phyloP scores from a whole-genome alignment of 805 yeast genomes.

The Starmerella sirachaensis region DNA sequence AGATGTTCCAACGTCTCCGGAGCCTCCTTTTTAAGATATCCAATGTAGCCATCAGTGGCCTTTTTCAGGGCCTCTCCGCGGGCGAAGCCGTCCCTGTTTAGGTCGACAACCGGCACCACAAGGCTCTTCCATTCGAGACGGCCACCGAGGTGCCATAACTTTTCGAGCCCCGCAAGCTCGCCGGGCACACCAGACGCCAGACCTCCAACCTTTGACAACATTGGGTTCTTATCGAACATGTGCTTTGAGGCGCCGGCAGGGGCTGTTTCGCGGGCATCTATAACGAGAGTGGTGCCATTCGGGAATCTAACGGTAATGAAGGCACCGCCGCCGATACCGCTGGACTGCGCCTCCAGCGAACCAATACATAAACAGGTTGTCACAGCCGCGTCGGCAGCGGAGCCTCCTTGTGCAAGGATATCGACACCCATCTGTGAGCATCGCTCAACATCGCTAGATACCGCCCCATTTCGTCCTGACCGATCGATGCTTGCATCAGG shows the following conservation, averaged over 20 bases:
- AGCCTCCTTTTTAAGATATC: conserved; percentile 26
- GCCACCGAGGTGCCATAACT: conserved; percentile 48
- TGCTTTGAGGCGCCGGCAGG: conserved; percentile 49
- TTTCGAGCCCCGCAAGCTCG: conserved; percentile 72
- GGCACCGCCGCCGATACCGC: conserved; percentile 93
- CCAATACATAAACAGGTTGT: conserved; percentile 86
- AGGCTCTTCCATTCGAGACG: conserved; percentile 58
- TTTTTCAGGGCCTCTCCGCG: conserved; percentile 36
- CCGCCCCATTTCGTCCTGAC: conserved; percentile 41
- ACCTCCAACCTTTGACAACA: conserved; percentile 62
- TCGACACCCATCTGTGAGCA: conserved; percentile 55
- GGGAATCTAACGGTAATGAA: conserved; percentile 43
- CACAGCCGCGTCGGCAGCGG: conserved; percentile 89
- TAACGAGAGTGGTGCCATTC: conserved; percentile 41
- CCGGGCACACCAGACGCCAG: conserved; percentile 88
- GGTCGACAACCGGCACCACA: conserved; percentile 58
- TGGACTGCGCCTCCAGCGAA: conserved; percentile 62
- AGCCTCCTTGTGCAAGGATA: conserved; percentile 46
- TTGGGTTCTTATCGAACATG: conserved; percentile 45
- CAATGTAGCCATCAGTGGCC: conserved; percentile 29
- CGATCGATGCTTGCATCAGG: conserved; percentile 19
- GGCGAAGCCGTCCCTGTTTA: conserved; percentile 55
- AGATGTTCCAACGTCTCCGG: conserved; percentile 13
- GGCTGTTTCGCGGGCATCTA: conserved; percentile 86
- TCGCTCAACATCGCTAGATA: conserved; percentile 49